These are phyloP conservation scores for Rhodotorula sphaerocarpa DNA, from an alignment of 768 basidiomycete genomes.

Conservation along the genomic window DNA sequence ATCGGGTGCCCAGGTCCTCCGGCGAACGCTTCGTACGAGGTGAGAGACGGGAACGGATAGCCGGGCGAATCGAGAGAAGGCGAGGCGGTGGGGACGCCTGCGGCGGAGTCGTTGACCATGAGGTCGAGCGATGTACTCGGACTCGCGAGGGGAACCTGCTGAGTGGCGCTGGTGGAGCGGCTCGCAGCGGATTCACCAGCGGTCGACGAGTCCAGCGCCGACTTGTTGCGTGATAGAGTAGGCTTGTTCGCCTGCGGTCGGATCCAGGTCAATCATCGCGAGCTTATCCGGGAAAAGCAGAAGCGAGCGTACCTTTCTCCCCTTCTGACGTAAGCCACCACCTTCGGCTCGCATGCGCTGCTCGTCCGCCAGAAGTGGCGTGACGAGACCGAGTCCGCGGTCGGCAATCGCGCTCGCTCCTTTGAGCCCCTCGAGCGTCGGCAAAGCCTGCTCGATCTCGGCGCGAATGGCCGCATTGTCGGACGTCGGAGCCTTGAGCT, in stretches of 20 bases:
- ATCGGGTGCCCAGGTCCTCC: no score
- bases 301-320: slow-evolving; percentile 16
- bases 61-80: neutral
- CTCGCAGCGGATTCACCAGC: no score
- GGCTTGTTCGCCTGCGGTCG: neutral
- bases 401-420: slow-evolving; percentile 25
- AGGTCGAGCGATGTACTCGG: no score
- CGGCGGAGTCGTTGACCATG: neutral
- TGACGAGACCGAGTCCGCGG: slow-evolving; percentile 22
- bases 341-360: slow-evolving; percentile 21
- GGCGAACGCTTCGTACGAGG: neutral
- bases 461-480: slow-evolving; percentile 24
- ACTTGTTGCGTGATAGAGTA: no score
- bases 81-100: neutral
- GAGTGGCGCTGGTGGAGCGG: no score
- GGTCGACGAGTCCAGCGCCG: no score
- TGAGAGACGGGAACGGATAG: neutral
- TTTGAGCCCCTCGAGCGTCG: slow-evolving; percentile 24
- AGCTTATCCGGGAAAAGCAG: no score
- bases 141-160: no score
- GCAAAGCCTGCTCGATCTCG: slow-evolving; percentile 20
- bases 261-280: neutral
- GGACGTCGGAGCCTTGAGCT: slow-evolving; percentile 11
- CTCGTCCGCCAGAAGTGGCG: slow-evolving; percentile 30
- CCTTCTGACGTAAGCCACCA: neutral